These are phyloP conservation scores for Leucogyrophana mollusca DNA, from an alignment of 768 basidiomycete genomes.

Conservation along the genomic window DNA sequence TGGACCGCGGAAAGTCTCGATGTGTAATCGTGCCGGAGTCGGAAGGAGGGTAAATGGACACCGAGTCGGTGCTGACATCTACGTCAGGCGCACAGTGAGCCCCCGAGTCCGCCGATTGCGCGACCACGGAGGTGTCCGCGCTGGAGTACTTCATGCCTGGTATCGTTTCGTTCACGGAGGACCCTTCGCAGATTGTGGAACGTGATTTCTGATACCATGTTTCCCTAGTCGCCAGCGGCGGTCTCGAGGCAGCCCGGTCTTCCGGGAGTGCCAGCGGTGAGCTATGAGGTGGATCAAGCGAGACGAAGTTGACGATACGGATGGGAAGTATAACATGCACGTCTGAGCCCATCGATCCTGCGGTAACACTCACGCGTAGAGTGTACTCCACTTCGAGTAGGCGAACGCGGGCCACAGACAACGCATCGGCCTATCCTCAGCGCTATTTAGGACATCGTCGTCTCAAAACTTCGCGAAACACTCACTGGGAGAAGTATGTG, in stretches of 20 bases:
- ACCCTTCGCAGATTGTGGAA: constrained; percentile 4
- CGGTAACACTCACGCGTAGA: constrained; percentile 61
- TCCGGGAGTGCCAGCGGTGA: constrained; percentile 21
- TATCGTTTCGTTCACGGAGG: constrained; percentile 19
- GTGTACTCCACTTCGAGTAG: constrained; percentile 78
- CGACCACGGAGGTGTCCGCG: constrained; percentile 24
- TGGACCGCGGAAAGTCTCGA: constrained; percentile 6
- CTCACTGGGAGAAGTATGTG: constrained; percentile 75
- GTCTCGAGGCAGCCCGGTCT: constrained; percentile 19
- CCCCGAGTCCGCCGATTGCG: constrained; percentile 12
- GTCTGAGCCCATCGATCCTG: constrained; percentile 59
- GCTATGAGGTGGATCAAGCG: constrained; percentile 76
- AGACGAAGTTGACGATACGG: constrained; percentile 79
- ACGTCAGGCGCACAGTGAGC: background rate
- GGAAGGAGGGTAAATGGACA: constrained; percentile 25
- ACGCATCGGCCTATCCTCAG: constrained; percentile 56
- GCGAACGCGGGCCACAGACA: constrained; percentile 65
- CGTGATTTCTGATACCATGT: constrained; percentile 30
- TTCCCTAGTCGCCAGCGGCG: constrained; percentile 18
- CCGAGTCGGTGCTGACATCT: constrained; percentile 17
- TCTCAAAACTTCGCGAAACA: constrained; percentile 8
- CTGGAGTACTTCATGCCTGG: constrained; percentile 32
- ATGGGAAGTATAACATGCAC: constrained; percentile 73
- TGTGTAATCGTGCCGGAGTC: constrained; percentile 24
- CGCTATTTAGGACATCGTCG: constrained; percentile 4